Base-by-base conservation (phyloP, 805 yeast genomes). In the Danielia reshetovae region DNA sequence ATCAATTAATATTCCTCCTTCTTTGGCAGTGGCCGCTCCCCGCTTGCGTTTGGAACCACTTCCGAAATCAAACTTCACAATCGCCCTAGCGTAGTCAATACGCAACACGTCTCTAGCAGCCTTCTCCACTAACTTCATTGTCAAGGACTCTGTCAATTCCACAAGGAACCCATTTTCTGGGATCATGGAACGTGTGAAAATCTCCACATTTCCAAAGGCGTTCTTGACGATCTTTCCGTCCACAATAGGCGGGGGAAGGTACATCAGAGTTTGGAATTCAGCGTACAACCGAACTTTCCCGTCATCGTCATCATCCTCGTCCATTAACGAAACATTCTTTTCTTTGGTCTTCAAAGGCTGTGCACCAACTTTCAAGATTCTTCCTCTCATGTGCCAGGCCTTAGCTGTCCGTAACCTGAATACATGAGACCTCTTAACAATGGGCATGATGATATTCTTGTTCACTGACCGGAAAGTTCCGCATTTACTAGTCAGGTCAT, bases 71-170 rank as follows among this genome's bases (percentile, higher is more conserved):
- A 93, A 90, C 0, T 89, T 86, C 2, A 81, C 80, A 2, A 88
- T 89, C 0, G 97, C 97, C 30, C 77, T 80, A 0, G 95, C 97
- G 62, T 70, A 87, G 45, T 86, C 95, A 5, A 90, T 70, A 0
- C 74, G 77, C 8, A 89, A 49, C 1, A 78, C 52, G 23, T 45
- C 35, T 38, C 72, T 73, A 0, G 95, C 95, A 0, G 97, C 96
- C 30, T 68, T 68, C 24, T 74, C 77, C 0, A 84, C 77, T 37
- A 70, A 57, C 24, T 74, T 70, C 46, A 74, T 59, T 5, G 70
- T 62, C 18, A 45, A 48, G 3, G 32, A 34, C 1, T 37, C 46
- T 1, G 49, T 36, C 2, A 51, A 42, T 2, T 46, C 45, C 5
- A 88, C 60, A 35, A 85, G 73, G 8, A 65, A 72, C 7, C 85